Base-by-base conservation (phyloP, 106 monocot species). In the Triglochin maritima region DNA sequence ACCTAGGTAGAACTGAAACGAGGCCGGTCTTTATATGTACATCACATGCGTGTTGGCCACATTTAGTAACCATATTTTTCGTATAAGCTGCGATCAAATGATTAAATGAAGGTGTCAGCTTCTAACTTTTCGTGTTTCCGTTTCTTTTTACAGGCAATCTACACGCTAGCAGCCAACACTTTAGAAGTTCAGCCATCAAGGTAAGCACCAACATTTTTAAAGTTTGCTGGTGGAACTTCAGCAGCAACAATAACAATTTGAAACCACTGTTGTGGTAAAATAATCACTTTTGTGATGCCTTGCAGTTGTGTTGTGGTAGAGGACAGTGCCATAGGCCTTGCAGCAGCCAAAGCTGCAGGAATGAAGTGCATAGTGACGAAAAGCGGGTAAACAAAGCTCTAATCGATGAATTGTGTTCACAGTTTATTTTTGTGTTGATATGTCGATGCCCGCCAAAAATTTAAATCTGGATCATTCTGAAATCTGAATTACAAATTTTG, bases 301-400 rank as follows among this genome's bases (percentile, higher is more conserved):
- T 83, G 70, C 80, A 96, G 96, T 16, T 96, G 96, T 70, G 86
- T 96, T 49, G 96, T 96, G 15, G 81, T 96, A 17, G 96, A 96
- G 72, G 96, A 96, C 74, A 96, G 96, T 64, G 84, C 83, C 50
- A 96, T 96, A 51, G 96, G 96, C 12, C 86, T 96, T 71, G 72
- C 96, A 60, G 96, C 96, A 47, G 96, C 90, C 11, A 96, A 96
- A 81, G 73, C 91, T 77, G 96, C 96, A 49, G 91, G 91, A 60
- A 96, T 96, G 96, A 96, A 82, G 61, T 96, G 96, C 62, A 96
- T 96, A 46, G 70, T 96, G 50, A 96, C 96, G 48, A 96, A 96
- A 72, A 96, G 96, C 81, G 78, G 96, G 96, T 96, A 53, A 82
- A 66, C 9, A 4, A 9, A 7, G 4, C 12, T 62, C 15, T 2